Evolutionary conservation across 352 stramenopile genomes (phyloP), one percentile per base, ranked within the genome.

Genomic region (Nothophytophthora sp.): DNA sequence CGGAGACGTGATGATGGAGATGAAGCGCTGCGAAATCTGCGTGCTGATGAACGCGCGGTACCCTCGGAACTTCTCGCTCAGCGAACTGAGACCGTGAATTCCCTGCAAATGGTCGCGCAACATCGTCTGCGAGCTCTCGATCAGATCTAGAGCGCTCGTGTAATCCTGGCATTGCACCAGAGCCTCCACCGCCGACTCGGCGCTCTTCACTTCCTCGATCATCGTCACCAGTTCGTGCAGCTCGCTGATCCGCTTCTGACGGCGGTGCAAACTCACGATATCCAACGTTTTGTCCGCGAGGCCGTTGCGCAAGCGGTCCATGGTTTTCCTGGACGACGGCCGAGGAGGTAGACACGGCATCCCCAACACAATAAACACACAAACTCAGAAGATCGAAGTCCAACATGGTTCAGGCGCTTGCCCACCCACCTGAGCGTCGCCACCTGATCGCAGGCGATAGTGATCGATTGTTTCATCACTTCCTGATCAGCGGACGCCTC

Each of bases 161-260:
- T 92, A 95, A 51, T 95, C 85, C 47, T 88, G 76, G 35, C 83
- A 89, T 56, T 95, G 85, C 37, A 95, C 80, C 27, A 95, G 76
- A 34, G 80, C 85, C 29, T 95, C 85, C 22, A 95, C 73, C 23
- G 82, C 80, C 5, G 80, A 83, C 51, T 95, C 85, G 5, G 85
- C 82, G 55, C 84, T 85, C 55, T 91, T 95, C 23, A 95, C 81
- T 25, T 81, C 79, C 55, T 95, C 82, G 36, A 95, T 86, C 77
- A 91, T 88, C 15, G 81, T 78, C 35, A 91, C 76, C 41, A 92
- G 60, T 64, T 92, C 79, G 43, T 92, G 78, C 4, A 95, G 63
- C 58, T 92, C 80, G 1, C 80, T 81, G 23, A 93, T 88, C 9
- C 81, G 76, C 49, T 92, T 92, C 43, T 92, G 85, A 10, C 81